These are phyloP conservation scores for Hymenochaete sp. DNA, from an alignment of 1,284 basidiomycete species.

Conservation along the genomic window DNA sequence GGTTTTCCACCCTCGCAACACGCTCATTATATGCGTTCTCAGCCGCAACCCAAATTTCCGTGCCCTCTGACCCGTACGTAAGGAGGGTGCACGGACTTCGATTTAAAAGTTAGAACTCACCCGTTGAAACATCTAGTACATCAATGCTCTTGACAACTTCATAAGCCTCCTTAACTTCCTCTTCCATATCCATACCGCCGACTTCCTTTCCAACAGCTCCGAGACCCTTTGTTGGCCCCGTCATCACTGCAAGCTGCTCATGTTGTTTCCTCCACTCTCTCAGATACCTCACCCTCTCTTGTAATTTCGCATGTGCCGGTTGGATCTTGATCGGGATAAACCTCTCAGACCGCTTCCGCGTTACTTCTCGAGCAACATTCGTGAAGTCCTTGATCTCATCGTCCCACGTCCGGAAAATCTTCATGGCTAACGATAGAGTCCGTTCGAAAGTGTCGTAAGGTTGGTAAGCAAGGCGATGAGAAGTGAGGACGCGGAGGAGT, in stretches of 20 bases:
- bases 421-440: constrained; percentile 66
- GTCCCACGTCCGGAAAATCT: constrained; percentile 93
- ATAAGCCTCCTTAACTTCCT: constrained; percentile 92
- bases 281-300: constrained; percentile 83
- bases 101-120: constrained; percentile 37
- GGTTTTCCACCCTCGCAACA: constrained; percentile 95
- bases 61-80: constrained; percentile 61
- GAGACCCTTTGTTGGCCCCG: constrained; percentile 84
- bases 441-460: constrained; percentile 93
- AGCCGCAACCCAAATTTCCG: constrained; percentile 96
- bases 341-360: constrained; percentile 83
- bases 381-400: constrained; percentile 98
- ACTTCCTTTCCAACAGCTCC: constrained; percentile 64
- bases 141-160: constrained; percentile 95
- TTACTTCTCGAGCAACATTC: constrained; percentile 92
- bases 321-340: constrained; percentile 97
- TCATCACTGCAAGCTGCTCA: constrained; percentile 96
- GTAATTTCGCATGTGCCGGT: constrained; percentile 84
- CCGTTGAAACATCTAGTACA: constrained; percentile 86
- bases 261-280: constrained; percentile 95
- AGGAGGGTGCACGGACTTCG: neutral
- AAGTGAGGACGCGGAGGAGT: constrained; percentile 83
- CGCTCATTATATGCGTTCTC: constrained; percentile 98
- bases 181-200: constrained; percentile 91
- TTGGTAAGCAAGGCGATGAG: constrained; percentile 85